Evolutionary conservation across 805 yeast species (phyloP).

Genomic region (Candida berthetii): DNA sequence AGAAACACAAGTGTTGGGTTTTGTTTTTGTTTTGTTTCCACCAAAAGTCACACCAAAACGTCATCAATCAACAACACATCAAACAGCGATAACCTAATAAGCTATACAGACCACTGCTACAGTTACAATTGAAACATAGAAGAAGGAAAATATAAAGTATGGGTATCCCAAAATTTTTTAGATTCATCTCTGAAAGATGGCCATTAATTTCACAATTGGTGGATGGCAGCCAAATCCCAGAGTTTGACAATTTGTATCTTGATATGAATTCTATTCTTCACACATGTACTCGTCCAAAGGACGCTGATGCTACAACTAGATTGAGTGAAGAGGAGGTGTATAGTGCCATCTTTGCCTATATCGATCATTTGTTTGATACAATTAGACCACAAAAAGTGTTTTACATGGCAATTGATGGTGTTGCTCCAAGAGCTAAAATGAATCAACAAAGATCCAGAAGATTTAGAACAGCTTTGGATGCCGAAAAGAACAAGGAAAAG

Average conservation of each 20-base stretch:
- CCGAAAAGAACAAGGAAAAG: conserved; percentile 69
- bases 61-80: too few relatives aligned
- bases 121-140: too few relatives aligned
- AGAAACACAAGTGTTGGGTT: too few relatives aligned
- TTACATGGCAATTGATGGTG: conserved; percentile 98
- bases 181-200: conserved; percentile 98
- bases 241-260: conserved; percentile 88
- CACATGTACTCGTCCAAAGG: conserved; percentile 86
- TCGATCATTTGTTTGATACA: conserved; percentile 85
- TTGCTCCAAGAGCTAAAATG: conserved; percentile 98
- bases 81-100: too few relatives aligned
- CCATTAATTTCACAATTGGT: conserved; percentile 87
- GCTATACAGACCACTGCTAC: too few relatives aligned
- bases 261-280: conserved; percentile 98
- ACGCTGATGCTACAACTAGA: conserved; percentile 54
- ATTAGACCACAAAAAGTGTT: conserved; percentile 83
- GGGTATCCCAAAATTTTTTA: conserved; percentile 97
- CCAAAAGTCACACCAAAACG: too few relatives aligned
- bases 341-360: conserved; percentile 87
- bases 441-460: conserved; percentile 96
- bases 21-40: too few relatives aligned
- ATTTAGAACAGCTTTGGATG: conserved; percentile 90
- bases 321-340: conserved; percentile 88
- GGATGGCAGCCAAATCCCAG: conserved; percentile 79
- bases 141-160: too few relatives aligned